Evolutionary conservation across 2,329 filamentous ascomycete genomes (phyloP), one percentile per base, ranked within the genome.

Genomic region (Cercospora canescens): DNA sequence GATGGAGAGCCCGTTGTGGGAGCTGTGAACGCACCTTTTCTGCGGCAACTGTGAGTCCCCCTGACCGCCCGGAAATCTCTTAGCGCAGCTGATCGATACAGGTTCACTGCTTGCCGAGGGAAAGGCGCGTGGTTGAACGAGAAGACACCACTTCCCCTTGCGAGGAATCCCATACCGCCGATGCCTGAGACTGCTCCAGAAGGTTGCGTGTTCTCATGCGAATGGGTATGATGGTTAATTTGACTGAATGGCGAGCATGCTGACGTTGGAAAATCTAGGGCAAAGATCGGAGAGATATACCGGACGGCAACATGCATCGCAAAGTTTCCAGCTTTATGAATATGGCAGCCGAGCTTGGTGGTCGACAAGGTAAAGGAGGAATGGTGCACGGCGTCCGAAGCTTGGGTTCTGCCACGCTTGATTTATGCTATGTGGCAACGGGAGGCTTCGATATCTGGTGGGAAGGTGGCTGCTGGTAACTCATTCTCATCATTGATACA

Each of bases 341-440:
- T 66, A 89, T 93, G 86, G 91, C 91, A 1, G 83, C 87, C 0
- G 91, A 93, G 76, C 74, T 86, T 8, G 85, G 85, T 0, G 87
- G 87, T 0, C 79, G 89, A 4, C 83, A 81, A 16, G 90, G 90
- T 0, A 88, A 87, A 71, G 90, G 91, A 0, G 91, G 90, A 0
- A 93, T 93, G 90, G 91, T 93, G 6, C 91, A 93, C 77, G 91
- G 91, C 0, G 82, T 93, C 54, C 80, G 91, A 67, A 91, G 89
- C 76, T 76, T 93, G 64, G 90, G 90, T 26, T 90, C 89, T 73
- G 91, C 91, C 8, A 91, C 91, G 1, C 75, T 93, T 62, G 91
- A 93, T 76, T 78, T 93, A 57, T 90, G 90, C 0, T 93, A 93
- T 75, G 87, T 87, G 9, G 91, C 91, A 12, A 91, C 91, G 85